Percentiles rank a stretch among this genome's conserved stretches.
Evolutionary conservation across 306 rosid genomes (phyloP).

Genomic region (Boehmeria nivea): DNA sequence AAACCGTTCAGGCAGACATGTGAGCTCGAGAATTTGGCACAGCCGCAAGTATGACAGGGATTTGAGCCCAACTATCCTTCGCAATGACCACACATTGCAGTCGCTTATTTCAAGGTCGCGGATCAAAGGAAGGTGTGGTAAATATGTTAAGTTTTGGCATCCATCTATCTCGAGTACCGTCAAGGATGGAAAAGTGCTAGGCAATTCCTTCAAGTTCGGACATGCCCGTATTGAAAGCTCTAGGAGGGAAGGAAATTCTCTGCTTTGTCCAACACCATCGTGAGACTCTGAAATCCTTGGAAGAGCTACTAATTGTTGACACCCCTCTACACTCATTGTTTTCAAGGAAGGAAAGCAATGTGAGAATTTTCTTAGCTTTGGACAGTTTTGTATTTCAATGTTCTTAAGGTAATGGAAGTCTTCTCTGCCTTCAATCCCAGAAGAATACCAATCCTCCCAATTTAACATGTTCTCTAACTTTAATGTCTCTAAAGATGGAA

Average conservation of each 20-base stretch:
- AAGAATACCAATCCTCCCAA: slow-evolving; percentile 29
- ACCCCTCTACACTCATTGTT: slow-evolving; percentile 21
- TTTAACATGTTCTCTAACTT: slow-evolving; percentile 26
- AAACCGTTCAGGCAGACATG: slow-evolving; percentile 16
- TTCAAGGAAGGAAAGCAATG: slow-evolving; percentile 21
- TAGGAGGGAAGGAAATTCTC: slow-evolving; percentile 24
- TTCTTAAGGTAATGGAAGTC: slow-evolving; percentile 19
- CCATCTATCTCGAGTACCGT: slow-evolving; percentile 21
- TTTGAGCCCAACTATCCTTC: slow-evolving; percentile 8
- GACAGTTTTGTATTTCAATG: slow-evolving; percentile 25
- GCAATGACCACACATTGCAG: slow-evolving; percentile 6
- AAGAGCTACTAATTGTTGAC: slow-evolving; percentile 23
- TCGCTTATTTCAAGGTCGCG: slow-evolving; percentile 20
- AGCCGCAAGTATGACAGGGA: slow-evolving; percentile 25
- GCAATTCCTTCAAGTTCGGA: slow-evolving; percentile 25
- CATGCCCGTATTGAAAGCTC: slow-evolving; percentile 25
- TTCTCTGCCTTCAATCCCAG: slow-evolving; percentile 22
- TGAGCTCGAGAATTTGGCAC: slow-evolving; percentile 18
- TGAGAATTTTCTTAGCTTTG: slow-evolving; percentile 22
- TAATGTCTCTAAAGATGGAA: slow-evolving; percentile 21
- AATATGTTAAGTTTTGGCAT: slow-evolving; percentile 17
- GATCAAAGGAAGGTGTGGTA: slow-evolving; percentile 27
- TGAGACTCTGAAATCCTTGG: slow-evolving; percentile 7
- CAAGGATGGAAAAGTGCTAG: slow-evolving; percentile 22
- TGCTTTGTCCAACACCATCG: not conserved